Evolutionary conservation across 352 stramenopile genomes (phyloP).

Genomic region (Plasmopara viticola): DNA sequence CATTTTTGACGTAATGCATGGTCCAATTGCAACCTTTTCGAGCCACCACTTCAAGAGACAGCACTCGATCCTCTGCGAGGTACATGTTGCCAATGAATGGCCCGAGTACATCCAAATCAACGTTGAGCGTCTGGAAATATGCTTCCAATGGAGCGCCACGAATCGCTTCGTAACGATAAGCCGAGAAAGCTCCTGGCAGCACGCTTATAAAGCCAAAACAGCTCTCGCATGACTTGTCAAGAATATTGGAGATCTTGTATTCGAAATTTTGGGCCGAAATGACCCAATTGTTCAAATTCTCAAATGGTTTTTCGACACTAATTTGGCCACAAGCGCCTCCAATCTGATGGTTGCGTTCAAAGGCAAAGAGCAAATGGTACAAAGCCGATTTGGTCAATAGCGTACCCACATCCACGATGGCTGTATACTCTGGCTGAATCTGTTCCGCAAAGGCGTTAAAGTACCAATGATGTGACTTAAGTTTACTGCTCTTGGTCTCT

Average conservation of each 20-base stretch:
- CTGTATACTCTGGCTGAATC: constrained; percentile 76
- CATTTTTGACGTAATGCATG: constrained; percentile 86
- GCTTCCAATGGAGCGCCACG: constrained; percentile 64
- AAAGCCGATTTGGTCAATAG: constrained; percentile 75
- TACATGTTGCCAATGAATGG: constrained; percentile 87
- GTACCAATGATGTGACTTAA: constrained; percentile 85
- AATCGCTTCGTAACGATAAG: constrained; percentile 80
- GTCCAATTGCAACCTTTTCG: constrained; percentile 80
- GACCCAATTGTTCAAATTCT: constrained; percentile 84
- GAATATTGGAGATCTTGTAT: constrained; percentile 88
- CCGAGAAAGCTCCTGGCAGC: constrained; percentile 76
- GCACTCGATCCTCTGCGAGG: constrained; percentile 78
- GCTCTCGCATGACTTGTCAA: constrained; percentile 82
- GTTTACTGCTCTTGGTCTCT: constrained; percentile 73
- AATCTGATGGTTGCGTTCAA: constrained; percentile 76
- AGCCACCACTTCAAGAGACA: constrained; percentile 82
- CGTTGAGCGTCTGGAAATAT: constrained; percentile 84
- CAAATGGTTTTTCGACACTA: constrained; percentile 74
- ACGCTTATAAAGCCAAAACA: constrained; percentile 87
- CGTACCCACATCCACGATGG: constrained; percentile 81
- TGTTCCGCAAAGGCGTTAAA: constrained; percentile 80
- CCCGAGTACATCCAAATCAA: constrained; percentile 68
- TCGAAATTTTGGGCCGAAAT: constrained; percentile 84
- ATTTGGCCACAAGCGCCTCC: constrained; percentile 78
- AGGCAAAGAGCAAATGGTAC: constrained; percentile 73